Conservation (phyloP, 345 rosid species). For the Citrus reticulata region DNA sequence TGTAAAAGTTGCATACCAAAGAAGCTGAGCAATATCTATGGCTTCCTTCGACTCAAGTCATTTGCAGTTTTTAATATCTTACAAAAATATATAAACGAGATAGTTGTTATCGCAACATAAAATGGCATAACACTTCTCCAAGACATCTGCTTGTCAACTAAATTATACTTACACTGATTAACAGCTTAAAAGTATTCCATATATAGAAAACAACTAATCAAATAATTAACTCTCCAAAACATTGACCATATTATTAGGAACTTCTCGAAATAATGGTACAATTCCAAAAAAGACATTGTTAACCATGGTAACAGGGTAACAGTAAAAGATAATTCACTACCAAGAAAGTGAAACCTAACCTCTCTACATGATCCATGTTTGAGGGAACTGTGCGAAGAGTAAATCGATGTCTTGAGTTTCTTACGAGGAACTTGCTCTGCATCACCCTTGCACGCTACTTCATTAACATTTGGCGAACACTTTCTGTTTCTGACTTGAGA, state of each 20-base stretch:
- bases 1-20: background rate
- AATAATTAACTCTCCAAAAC: background rate
- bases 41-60: background rate
- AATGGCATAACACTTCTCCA: background rate
- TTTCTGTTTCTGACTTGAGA: constrained; percentile 24
- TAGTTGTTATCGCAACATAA: background rate
- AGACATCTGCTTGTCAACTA: background rate
- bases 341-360: constrained; percentile 14
- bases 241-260: background rate
- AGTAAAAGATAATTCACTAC: background rate
- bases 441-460: constrained; percentile 10
- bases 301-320: background rate
- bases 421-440: constrained; percentile 15
- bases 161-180: too few species aligned
- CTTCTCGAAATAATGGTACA: background rate
- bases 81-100: background rate
- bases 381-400: constrained; percentile 21
- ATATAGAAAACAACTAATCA: background rate
- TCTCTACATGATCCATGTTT: constrained; percentile 24
- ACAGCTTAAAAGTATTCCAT: too few species aligned
- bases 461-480: constrained; percentile 3
- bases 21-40: background rate
- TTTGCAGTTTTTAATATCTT: background rate
- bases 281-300: background rate
- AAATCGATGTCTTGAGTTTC: constrained; percentile 28